Evolutionary conservation across 164 flowering plant genomes (phyloP).

Genomic region (Stephania japonica): DNA sequence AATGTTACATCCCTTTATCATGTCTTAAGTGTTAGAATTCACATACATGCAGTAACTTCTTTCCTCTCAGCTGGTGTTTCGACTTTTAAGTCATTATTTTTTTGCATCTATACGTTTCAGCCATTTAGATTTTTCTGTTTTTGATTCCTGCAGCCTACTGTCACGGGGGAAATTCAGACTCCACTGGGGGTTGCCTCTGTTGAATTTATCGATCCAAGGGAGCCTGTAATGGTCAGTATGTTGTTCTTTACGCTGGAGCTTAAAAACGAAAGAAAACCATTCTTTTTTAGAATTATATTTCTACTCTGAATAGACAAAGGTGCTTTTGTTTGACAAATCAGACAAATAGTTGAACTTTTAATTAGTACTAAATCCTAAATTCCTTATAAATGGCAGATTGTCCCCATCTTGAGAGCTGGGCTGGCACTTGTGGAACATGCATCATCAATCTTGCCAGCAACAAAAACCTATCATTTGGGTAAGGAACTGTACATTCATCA

Average conservation of each 20-base stretch:
- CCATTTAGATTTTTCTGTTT: background rate
- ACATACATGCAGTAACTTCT: background rate
- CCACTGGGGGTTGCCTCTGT: constrained; percentile 88
- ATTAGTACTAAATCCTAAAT: constrained; percentile 12
- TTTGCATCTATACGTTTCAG: background rate
- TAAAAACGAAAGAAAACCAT: background rate
- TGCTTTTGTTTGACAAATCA: background rate
- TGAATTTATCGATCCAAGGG: constrained; percentile 93
- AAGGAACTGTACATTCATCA: constrained; percentile 10
- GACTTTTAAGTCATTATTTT: background rate
- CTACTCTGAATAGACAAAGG: background rate
- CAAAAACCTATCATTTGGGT: constrained; percentile 90
- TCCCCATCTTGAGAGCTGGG: constrained; percentile 97
- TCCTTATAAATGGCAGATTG: constrained; percentile 43
- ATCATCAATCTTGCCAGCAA: constrained; percentile 80
- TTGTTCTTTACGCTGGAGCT: background rate
- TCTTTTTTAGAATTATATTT: background rate
- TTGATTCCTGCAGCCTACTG: constrained; percentile 53
- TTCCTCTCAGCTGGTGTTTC: background rate
- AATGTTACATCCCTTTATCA: background rate
- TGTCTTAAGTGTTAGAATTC: background rate
- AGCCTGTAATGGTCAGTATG: constrained; percentile 77
- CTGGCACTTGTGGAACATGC: constrained; percentile 93
- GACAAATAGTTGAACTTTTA: background rate
- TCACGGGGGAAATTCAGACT: constrained; percentile 71